Evolutionary conservation across 176 grass and related monocot genomes (phyloP).

Genomic region (Lolium perenne): DNA sequence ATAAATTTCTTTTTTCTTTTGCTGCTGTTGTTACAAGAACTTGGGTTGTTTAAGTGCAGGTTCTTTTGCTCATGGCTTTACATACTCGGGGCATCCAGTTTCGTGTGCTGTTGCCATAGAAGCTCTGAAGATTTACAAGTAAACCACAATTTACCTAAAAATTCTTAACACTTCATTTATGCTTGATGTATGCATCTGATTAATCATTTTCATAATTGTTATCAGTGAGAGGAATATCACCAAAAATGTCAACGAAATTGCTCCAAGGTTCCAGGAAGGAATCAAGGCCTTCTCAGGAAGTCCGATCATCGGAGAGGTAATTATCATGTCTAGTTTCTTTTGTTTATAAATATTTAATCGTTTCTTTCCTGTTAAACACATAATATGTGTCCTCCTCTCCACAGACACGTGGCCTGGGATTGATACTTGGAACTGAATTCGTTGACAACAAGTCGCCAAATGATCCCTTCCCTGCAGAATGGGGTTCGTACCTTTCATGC

Average conservation of each 20-base stretch:
- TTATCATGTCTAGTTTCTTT: not conserved
- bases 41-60: slow-evolving; percentile 46
- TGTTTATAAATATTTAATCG: not conserved
- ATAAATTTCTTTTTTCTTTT: slow-evolving; percentile 20
- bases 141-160: not conserved
- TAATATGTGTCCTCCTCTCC: not conserved
- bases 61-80: slow-evolving; percentile 97
- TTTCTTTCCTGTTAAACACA: slow-evolving; percentile 9
- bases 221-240: slow-evolving; percentile 85
- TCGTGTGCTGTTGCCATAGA: slow-evolving; percentile 90
- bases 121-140: slow-evolving; percentile 90
- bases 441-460: slow-evolving; percentile 87
- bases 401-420: slow-evolving; percentile 77
- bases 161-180: not conserved
- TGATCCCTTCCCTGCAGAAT: slow-evolving; percentile 85
- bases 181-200: not conserved
- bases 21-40: slow-evolving; percentile 11
- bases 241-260: slow-evolving; percentile 60
- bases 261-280: slow-evolving; percentile 87
- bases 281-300: slow-evolving; percentile 79
- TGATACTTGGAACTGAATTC: slow-evolving; percentile 95
- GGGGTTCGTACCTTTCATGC: slow-evolving; percentile 59
- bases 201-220: slow-evolving; percentile 27
- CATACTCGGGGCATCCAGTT: slow-evolving; percentile 92
- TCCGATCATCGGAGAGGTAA: slow-evolving; percentile 86